phyloP scores from a whole-genome alignment of 2,329 filamentous ascomycete genomes.

The Fusarium newnesense region DNA sequence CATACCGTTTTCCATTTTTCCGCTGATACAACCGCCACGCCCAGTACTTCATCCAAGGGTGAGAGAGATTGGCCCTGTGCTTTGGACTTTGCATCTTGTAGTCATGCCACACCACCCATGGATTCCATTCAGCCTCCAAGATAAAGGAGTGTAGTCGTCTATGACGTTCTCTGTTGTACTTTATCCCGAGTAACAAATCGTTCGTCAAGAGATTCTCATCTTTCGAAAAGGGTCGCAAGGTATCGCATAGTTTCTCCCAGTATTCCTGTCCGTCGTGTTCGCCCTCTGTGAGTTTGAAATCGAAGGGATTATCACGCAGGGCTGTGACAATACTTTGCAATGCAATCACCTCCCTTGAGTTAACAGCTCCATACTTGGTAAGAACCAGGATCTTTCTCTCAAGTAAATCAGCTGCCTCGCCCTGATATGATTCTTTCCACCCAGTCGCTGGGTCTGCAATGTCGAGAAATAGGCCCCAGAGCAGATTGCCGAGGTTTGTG shows the following conservation, averaged over 20 bases:
- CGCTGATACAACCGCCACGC: fast-evolving
- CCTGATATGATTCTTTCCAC: background rate
- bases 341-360: background rate
- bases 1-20: fast-evolving
- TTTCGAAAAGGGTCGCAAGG: background rate
- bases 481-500: background rate
- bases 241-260: background rate
- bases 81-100: background rate
- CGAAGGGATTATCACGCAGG: background rate
- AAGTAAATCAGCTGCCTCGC: background rate
- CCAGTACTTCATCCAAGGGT: fast-evolving
- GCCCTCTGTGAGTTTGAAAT: fast-evolving
- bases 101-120: background rate
- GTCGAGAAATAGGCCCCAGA: background rate
- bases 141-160: background rate
- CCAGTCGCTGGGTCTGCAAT: background rate
- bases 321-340: background rate
- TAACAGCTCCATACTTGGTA: background rate
- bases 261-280: background rate
- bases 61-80: background rate
- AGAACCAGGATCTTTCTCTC: background rate
- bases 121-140: background rate
- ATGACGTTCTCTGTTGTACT: too few species aligned
- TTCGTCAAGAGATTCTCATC: background rate
- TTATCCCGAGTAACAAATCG: background rate